Conservation (phyloP, 2,329 filamentous ascomycete species). For the Tolypocladium cylindrosporum region DNA sequence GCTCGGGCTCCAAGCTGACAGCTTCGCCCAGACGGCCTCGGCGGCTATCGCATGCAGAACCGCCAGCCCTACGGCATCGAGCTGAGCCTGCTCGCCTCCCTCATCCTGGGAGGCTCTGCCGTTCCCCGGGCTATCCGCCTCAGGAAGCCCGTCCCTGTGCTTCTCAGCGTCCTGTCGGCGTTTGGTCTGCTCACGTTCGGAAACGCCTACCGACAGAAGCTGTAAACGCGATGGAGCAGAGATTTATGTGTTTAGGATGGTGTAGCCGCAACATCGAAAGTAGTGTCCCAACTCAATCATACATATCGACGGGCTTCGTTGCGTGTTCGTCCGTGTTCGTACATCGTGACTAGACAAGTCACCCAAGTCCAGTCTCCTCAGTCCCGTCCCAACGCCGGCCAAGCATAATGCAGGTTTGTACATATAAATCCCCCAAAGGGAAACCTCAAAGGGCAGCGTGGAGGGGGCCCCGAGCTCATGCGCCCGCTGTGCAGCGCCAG, state of each 20-base stretch:
- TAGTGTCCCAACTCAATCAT: neutral
- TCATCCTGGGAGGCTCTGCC: slow-evolving; percentile 74
- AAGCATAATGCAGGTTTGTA: slow-evolving; percentile 8
- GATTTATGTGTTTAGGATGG: neutral
- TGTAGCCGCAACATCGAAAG: neutral
- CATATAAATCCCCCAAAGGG: neutral
- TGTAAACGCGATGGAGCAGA: slow-evolving; percentile 15
- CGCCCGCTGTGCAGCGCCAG: neutral
- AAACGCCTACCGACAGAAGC: slow-evolving; percentile 44
- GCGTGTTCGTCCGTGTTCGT: neutral
- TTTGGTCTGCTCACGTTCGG: slow-evolving; percentile 77
- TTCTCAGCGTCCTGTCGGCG: slow-evolving; percentile 66
- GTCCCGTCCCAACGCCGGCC: slow-evolving; percentile 7
- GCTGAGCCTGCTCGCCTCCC: slow-evolving; percentile 75
- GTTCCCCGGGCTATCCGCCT: slow-evolving; percentile 79
- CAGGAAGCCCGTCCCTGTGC: slow-evolving; percentile 73
- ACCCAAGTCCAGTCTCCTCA: neutral
- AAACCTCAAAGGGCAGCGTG: slow-evolving; percentile 1
- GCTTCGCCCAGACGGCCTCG: slow-evolving; percentile 55
- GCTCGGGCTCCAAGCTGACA: neutral
- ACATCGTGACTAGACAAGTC: neutral
- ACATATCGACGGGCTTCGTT: neutral
- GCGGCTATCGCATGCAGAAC: slow-evolving; percentile 70
- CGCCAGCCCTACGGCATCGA: slow-evolving; percentile 75
- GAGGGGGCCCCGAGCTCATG: neutral